phyloP scores from a whole-genome alignment of 495 filamentous ascomycete species.

The Penicillium steckii region DNA sequence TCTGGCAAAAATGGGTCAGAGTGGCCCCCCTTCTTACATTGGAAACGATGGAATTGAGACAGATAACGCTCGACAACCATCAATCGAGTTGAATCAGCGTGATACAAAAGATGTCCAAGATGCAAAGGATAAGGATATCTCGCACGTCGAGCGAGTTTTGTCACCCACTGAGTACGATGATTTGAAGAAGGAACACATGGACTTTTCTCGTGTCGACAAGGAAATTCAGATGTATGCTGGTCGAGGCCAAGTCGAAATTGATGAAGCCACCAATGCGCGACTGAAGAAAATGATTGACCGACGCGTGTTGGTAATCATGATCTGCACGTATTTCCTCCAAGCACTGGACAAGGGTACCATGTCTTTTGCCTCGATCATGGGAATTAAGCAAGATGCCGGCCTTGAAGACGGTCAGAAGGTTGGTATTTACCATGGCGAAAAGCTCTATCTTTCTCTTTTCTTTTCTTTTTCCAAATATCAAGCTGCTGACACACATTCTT shows the following conservation, averaged over 20 bases:
- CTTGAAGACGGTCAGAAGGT: constrained; percentile 52
- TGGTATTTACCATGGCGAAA: neutral
- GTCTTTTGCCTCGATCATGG: constrained; percentile 71
- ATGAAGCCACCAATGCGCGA: constrained; percentile 51
- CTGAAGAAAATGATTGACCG: constrained; percentile 54
- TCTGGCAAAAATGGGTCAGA: constrained; percentile 7
- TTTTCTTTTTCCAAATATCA: neutral
- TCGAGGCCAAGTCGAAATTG: constrained; percentile 48
- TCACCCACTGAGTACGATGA: constrained; percentile 29
- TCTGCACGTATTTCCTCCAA: constrained; percentile 63
- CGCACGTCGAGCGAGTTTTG: constrained; percentile 48
- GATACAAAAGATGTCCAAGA: constrained; percentile 14
- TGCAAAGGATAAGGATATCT: constrained; percentile 35
- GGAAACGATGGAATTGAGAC: constrained; percentile 9
- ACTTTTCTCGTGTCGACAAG: constrained; percentile 56
- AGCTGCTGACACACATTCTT: neutral
- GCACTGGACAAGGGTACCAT: constrained; percentile 72
- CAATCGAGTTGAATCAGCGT: neutral
- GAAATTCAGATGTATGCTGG: constrained; percentile 64
- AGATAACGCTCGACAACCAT: neutral
- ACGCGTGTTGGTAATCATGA: constrained; percentile 51
- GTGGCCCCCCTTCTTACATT: neutral
- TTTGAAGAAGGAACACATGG: constrained; percentile 47
- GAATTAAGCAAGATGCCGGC: constrained; percentile 53
- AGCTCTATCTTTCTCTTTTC: neutral